Evolutionary conservation across 345 rosid genomes (phyloP).

Genomic region (Murraya koenigii): DNA sequence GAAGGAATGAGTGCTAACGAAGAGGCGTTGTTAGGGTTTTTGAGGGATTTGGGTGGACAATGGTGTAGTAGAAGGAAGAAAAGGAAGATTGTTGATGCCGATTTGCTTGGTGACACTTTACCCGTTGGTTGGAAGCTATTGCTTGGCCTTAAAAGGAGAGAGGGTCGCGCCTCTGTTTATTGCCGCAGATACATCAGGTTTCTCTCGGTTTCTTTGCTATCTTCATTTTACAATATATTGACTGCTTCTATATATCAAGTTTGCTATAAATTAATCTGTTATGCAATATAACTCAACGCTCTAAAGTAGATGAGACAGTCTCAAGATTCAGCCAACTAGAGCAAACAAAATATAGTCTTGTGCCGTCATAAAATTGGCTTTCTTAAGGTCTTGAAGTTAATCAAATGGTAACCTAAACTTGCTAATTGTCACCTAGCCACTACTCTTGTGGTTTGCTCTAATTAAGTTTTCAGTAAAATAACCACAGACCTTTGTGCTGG

Average conservation of each 20-base stretch:
- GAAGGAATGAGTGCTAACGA: conserved; percentile 47
- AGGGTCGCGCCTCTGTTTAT: conserved; percentile 62
- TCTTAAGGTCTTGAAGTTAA: background rate
- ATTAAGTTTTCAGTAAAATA: too few relatives aligned
- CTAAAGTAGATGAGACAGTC: background rate
- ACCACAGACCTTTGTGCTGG: too few relatives aligned
- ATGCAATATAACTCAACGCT: background rate
- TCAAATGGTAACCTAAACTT: background rate
- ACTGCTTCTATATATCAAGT: background rate
- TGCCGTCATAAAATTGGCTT: background rate
- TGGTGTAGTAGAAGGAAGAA: conserved; percentile 86
- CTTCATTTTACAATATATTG: background rate
- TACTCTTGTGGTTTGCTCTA: too few relatives aligned
- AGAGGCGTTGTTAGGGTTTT: conserved; percentile 56
- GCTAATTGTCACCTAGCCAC: too few relatives aligned
- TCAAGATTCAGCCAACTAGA: background rate
- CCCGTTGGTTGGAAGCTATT: conserved; percentile 75
- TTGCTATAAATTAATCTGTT: background rate
- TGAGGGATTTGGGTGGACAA: conserved; percentile 57
- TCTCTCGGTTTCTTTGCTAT: background rate
- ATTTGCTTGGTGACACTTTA: conserved; percentile 49
- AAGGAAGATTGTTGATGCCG: conserved; percentile 77
- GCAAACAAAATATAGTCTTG: background rate
- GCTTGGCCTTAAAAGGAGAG: conserved; percentile 68
- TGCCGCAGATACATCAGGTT: conserved; percentile 75